These are phyloP conservation scores for Blastomyces gilchristii DNA, from an alignment of 2,329 filamentous ascomycete species.

Conservation along the genomic window DNA sequence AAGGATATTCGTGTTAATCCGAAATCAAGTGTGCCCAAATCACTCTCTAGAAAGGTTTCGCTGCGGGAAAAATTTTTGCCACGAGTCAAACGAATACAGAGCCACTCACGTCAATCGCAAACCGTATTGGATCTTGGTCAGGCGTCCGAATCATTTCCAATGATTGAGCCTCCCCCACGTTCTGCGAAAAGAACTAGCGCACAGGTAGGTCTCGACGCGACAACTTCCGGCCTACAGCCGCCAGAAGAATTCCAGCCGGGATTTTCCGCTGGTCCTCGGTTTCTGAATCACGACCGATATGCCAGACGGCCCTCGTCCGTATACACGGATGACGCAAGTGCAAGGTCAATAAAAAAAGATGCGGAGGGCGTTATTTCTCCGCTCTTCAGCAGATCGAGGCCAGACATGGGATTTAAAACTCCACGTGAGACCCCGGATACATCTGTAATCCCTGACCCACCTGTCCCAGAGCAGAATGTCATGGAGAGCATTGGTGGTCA, in stretches of 20 bases:
- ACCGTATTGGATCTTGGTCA: constrained; percentile 20
- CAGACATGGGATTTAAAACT: not conserved
- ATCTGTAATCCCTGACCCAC: not conserved
- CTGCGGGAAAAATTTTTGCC: not conserved
- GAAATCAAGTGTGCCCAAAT: not conserved
- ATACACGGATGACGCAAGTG: constrained; percentile 7
- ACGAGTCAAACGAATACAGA: constrained; percentile 3
- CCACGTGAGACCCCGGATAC: not conserved
- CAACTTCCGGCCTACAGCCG: not conserved
- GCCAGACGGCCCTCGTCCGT: not conserved
- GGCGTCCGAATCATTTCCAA: constrained; percentile 12
- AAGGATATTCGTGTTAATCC: not conserved
- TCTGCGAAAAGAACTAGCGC: not conserved
- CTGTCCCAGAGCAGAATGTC: not conserved
- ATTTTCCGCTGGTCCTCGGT: not conserved
- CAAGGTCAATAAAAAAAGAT: constrained; percentile 9
- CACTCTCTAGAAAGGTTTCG: not conserved
- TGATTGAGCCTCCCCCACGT: not conserved
- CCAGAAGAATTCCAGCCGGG: not conserved
- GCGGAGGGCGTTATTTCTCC: constrained; percentile 9
- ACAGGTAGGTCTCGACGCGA: too few relatives aligned
- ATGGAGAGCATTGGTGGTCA: not conserved
- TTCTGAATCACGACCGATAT: not conserved
- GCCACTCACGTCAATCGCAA: constrained; percentile 3
- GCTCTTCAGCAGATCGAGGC: not conserved